Percentiles rank a stretch among this genome's conserved stretches.
Conservation (phyloP, 805 yeast genomes). For the Candida michaelii region DNA sequence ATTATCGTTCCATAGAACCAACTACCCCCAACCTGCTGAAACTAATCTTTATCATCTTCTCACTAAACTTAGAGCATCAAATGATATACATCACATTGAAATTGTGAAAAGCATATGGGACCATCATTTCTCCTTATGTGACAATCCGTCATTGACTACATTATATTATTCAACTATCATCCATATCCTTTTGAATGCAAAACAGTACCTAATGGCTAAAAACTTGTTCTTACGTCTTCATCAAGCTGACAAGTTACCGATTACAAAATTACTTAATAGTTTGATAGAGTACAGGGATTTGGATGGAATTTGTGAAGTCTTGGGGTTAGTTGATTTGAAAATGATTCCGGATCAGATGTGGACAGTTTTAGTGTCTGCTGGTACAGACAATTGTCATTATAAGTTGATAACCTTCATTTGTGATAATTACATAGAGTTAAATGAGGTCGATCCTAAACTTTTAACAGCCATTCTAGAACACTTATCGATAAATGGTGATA, state of each 20-base stretch:
- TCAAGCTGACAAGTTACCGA: conserved; percentile 18
- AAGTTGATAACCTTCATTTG: conserved; percentile 27
- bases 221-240: conserved; percentile 6
- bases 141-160: not conserved
- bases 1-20: not conserved
- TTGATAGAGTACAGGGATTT: conserved; percentile 23
- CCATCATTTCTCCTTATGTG: not conserved
- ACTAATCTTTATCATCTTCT: conserved; percentile 1
- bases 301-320: conserved; percentile 18
- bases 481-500: conserved; percentile 38
- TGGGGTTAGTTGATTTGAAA: conserved; percentile 12
- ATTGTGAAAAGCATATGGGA: conserved; percentile 23
- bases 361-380: conserved; percentile 24
- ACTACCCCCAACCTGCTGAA: conserved; percentile 3
- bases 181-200: conserved; percentile 22
- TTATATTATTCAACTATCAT: conserved; percentile 25
- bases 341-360: conserved; percentile 16
- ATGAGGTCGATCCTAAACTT: too few species aligned
- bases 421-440: conserved; percentile 20
- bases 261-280: conserved; percentile 16
- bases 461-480: conserved; percentile 27
- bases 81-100: not conserved
- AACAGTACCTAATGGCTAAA: conserved; percentile 25
- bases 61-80: not conserved
- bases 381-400: conserved; percentile 26